Conservation (phyloP, 768 basidiomycete genomes). For the Psilocybe sp. region DNA sequence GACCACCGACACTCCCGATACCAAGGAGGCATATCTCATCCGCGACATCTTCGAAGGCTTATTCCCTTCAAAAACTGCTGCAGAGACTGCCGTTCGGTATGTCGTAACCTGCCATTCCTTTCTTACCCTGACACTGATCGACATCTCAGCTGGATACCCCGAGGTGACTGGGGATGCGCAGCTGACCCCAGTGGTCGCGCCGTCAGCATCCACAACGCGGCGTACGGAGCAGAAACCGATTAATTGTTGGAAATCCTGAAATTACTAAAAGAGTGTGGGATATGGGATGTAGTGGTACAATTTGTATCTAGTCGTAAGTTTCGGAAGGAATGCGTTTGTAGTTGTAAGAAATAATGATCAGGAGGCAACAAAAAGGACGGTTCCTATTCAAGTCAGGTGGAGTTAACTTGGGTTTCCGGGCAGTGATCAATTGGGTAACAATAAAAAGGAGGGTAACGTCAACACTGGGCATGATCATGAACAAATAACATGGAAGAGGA, state of each 20-base stretch:
- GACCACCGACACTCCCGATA: constrained; percentile 81
- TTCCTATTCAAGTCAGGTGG: constrained; percentile 8
- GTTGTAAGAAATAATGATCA: constrained; percentile 13
- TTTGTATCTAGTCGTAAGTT: constrained; percentile 22
- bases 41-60: constrained; percentile 91
- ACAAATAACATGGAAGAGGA: constrained; percentile 6
- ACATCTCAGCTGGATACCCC: constrained; percentile 77
- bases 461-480: constrained; percentile 21
- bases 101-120: constrained; percentile 20
- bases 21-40: constrained; percentile 95
- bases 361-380: constrained; percentile 5
- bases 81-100: constrained; percentile 86
- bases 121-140: constrained; percentile 9
- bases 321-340: constrained; percentile 17
- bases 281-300: constrained; percentile 27
- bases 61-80: constrained; percentile 85
- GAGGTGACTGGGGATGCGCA: constrained; percentile 95
- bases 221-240: constrained; percentile 53
- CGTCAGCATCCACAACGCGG: constrained; percentile 93
- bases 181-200: constrained; percentile 94
- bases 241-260: constrained; percentile 22
- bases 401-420: neutral
- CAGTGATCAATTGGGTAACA: constrained; percentile 5
- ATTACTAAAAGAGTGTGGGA: constrained; percentile 25
- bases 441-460: constrained; percentile 14